These are phyloP conservation scores for Bretschneidera sinensis DNA, from an alignment of 345 rosid species.

Conservation along the genomic window DNA sequence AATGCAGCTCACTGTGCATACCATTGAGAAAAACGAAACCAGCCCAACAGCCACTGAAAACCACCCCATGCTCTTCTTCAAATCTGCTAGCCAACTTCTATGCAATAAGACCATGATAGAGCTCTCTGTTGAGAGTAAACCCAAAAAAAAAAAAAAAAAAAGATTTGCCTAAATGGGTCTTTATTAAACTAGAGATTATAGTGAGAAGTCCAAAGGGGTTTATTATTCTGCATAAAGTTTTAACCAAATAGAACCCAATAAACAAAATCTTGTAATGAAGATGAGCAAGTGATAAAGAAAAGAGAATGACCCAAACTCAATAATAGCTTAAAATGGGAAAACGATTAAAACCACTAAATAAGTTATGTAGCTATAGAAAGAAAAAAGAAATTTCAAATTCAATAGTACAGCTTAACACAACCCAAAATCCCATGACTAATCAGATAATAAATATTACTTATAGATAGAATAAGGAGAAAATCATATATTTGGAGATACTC, in stretches of 20 bases:
- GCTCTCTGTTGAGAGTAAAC: not conserved
- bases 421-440: slow-evolving; percentile 5
- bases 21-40: slow-evolving; percentile 22
- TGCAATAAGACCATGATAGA: not conserved
- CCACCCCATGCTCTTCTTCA: slow-evolving; percentile 18
- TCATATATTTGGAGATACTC: not conserved
- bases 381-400: not conserved
- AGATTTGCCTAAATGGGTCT: too few species aligned
- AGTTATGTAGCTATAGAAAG: not conserved
- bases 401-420: not conserved
- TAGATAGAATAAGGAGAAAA: too few species aligned
- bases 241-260: not conserved
- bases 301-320: too few species aligned
- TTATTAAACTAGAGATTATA: too few species aligned
- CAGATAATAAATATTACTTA: too few species aligned
- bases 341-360: too few species aligned
- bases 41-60: slow-evolving; percentile 19
- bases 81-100: slow-evolving; percentile 10
- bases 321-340: too few species aligned
- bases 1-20: slow-evolving; percentile 41
- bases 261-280: not conserved
- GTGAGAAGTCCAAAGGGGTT: too few species aligned
- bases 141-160: not conserved
- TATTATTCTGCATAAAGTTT: too few species aligned
- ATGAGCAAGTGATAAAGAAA: too few species aligned